These are phyloP conservation scores for Corymbia citriodora DNA, from an alignment of 441 rosid species.

Conservation along the genomic window DNA sequence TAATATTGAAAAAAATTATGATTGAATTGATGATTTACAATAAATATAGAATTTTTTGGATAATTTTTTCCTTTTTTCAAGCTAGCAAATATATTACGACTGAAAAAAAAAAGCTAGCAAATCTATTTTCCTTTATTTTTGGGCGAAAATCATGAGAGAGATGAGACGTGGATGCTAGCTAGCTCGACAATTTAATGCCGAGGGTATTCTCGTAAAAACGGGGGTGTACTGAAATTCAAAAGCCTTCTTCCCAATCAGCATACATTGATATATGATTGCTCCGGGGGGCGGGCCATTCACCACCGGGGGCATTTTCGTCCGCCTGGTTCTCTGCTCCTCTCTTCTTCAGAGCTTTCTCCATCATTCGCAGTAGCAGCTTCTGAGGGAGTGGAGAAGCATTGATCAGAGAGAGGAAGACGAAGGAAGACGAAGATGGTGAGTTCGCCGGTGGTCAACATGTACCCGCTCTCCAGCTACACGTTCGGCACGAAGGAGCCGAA, in stretches of 20 bases:
- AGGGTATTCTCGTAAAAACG: not conserved
- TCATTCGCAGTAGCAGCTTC: not conserved
- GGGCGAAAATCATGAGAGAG: not conserved
- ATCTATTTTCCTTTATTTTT: not conserved
- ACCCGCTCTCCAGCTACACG: constrained; percentile 93
- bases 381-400: not conserved
- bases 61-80: no score
- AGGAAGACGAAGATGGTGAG: constrained; percentile 42
- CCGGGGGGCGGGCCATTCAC: not conserved
- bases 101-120: not conserved
- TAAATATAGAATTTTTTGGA: no score
- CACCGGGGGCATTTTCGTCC: not conserved
- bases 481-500: constrained; percentile 97
- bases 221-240: not conserved
- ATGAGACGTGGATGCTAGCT: not conserved
- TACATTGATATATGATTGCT: not conserved
- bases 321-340: not conserved
- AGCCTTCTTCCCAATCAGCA: not conserved
- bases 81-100: not conserved
- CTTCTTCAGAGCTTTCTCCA: not conserved
- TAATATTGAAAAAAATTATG: no score
- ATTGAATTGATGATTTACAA: no score
- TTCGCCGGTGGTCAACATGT: constrained; percentile 86
- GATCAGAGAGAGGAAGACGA: not conserved
- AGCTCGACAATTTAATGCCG: not conserved